These are phyloP conservation scores for Aspergillus ostianus DNA, from an alignment of 495 filamentous ascomycete genomes.

Conservation along the genomic window DNA sequence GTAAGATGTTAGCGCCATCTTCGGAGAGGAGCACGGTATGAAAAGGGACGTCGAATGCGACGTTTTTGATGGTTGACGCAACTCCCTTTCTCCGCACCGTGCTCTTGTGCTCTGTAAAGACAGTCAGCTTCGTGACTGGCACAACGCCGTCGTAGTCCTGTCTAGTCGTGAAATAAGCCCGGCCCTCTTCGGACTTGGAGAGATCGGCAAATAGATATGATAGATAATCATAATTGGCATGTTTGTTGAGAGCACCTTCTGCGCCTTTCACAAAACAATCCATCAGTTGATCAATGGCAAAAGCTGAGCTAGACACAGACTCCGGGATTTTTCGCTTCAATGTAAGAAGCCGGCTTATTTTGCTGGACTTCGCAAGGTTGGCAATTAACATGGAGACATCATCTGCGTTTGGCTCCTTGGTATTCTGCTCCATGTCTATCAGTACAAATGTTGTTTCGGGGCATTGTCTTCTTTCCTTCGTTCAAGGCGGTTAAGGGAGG, in stretches of 20 bases:
- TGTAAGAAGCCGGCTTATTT: conserved; percentile 62
- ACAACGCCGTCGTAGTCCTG: conserved; percentile 78
- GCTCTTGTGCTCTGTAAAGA: conserved; percentile 87
- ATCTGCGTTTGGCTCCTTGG: conserved; percentile 73
- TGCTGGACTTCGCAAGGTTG: conserved; percentile 80
- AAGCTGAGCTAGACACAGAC: conserved; percentile 62
- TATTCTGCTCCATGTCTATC: conserved; percentile 38
- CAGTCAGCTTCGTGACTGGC: conserved; percentile 80
- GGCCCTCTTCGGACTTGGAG: conserved; percentile 70
- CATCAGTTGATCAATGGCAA: conserved; percentile 84
- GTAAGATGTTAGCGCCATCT: conserved; percentile 75
- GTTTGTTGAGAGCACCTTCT: conserved; percentile 73
- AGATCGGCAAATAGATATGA: conserved; percentile 92
- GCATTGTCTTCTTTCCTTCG: neutral
- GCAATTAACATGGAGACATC: conserved; percentile 87
- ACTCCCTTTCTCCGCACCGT: conserved; percentile 80
- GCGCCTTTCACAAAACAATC: conserved; percentile 94
- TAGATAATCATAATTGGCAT: conserved; percentile 89
- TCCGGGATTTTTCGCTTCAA: conserved; percentile 61
- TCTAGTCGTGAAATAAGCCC: conserved; percentile 69
- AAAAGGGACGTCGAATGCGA: conserved; percentile 66
- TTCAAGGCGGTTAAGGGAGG: neutral
- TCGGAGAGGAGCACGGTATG: conserved; percentile 71
- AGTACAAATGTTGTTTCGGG: conserved; percentile 2
- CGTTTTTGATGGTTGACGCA: conserved; percentile 90